Conservation (phyloP, 164 flowering plant genomes). For the Platanus orientalis region DNA sequence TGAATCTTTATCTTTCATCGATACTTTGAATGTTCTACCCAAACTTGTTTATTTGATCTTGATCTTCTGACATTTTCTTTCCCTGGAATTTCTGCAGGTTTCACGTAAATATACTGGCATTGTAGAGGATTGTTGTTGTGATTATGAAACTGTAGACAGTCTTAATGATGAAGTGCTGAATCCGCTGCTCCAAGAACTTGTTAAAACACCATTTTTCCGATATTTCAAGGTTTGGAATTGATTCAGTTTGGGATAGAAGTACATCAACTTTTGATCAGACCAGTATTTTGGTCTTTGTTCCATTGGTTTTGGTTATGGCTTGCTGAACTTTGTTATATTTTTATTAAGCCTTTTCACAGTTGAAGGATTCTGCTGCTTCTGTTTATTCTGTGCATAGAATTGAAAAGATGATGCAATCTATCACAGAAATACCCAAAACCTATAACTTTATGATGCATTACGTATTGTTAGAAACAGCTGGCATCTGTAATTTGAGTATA, state of each 20-base stretch:
- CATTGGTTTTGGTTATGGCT: too few species aligned
- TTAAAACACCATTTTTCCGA: conserved; percentile 77
- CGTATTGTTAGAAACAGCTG: too few species aligned
- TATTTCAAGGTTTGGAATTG: conserved; percentile 69
- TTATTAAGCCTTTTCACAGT: too few species aligned
- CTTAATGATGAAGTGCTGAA: conserved; percentile 67
- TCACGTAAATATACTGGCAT: conserved; percentile 68
- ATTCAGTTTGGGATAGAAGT: too few species aligned
- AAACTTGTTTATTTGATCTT: neutral
- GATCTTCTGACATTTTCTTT: neutral
- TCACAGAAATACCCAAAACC: too few species aligned
- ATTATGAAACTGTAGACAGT: conserved; percentile 78
- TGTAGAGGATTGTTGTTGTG: conserved; percentile 94
- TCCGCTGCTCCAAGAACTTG: conserved; percentile 82
- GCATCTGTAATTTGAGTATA: too few species aligned
- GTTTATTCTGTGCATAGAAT: too few species aligned
- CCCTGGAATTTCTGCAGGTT: conserved; percentile 32
- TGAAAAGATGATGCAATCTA: too few species aligned
- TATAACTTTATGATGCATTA: too few species aligned
- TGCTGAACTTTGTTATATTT: neutral
- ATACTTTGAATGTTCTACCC: neutral
- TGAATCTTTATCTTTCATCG: neutral
- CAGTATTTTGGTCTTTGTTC: neutral
- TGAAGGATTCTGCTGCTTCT: too few species aligned
- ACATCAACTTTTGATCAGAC: neutral